Percentiles rank a stretch among this genome's conserved stretches.
phyloP scores from a whole-genome alignment of 78 protist species.

The Trichosphaerium sp. region DNA sequence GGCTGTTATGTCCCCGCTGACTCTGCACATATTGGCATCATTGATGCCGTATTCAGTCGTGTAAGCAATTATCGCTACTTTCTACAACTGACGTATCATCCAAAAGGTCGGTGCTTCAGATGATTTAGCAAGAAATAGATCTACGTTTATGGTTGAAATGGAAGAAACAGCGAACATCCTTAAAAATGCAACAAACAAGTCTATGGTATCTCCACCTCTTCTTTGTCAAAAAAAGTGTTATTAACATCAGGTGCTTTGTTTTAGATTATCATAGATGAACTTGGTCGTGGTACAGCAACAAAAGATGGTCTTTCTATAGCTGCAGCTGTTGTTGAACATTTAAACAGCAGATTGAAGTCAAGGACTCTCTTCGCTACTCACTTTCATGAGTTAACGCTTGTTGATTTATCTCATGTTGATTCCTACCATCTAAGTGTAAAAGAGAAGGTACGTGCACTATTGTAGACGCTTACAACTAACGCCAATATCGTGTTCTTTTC shows the following conservation, averaged over 20 bases:
- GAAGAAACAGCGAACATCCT: slow-evolving; percentile 23
- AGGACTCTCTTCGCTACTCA: slow-evolving; percentile 34
- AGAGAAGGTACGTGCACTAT: neutral
- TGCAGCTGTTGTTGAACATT: slow-evolving; percentile 1
- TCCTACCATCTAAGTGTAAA: neutral
- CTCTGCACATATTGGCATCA: slow-evolving; percentile 10
- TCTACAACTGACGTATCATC: no score
- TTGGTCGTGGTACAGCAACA: slow-evolving; percentile 46
- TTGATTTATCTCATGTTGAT: neutral
- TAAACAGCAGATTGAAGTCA: neutral
- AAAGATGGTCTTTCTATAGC: slow-evolving; percentile 34
- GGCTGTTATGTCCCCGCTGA: slow-evolving; percentile 58
- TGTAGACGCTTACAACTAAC: neutral
- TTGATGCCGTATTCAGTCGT: slow-evolving; percentile 38
- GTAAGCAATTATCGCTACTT: neutral
- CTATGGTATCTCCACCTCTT: no score
- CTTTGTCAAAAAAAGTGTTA: no score
- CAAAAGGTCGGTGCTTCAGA: slow-evolving; percentile 28
- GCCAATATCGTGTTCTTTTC: neutral
- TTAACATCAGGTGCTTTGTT: neutral
- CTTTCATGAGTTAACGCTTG: slow-evolving; percentile 8
- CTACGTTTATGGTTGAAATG: slow-evolving; percentile 71
- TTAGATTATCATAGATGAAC: slow-evolving; percentile 43
- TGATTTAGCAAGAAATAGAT: neutral
- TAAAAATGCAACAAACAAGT: slow-evolving; percentile 6